phyloP scores from a whole-genome alignment of 2,329 filamentous ascomycete genomes.

The Fusarium algeriense region DNA sequence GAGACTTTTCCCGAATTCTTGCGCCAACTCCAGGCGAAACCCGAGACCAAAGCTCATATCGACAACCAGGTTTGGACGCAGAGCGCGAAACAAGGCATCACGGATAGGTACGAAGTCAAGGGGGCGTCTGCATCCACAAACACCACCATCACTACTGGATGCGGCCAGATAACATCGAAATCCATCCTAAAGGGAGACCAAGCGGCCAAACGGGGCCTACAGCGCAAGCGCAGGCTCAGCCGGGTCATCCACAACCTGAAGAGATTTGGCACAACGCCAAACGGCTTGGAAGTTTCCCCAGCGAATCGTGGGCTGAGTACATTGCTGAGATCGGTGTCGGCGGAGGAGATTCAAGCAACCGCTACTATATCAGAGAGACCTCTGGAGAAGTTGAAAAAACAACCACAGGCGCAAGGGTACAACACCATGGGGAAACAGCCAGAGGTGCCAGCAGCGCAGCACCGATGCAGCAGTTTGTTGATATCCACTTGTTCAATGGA shows the following conservation, averaged over 20 bases:
- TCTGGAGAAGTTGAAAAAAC: constrained; percentile 28
- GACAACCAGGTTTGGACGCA: constrained; percentile 39
- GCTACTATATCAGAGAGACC: constrained; percentile 49
- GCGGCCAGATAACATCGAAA: constrained; percentile 49
- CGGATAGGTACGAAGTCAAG: constrained; percentile 39
- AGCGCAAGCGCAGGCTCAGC: constrained; percentile 24
- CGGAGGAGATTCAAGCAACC: constrained; percentile 41
- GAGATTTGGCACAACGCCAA: constrained; percentile 27
- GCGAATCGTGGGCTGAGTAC: constrained; percentile 42
- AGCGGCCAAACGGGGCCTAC: not conserved
- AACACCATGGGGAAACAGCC: constrained; percentile 3
- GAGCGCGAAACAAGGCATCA: constrained; percentile 40
- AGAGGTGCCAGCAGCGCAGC: constrained; percentile 1
- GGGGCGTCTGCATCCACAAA: constrained; percentile 64
- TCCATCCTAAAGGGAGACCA: constrained; percentile 20
- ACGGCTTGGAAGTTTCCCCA: constrained; percentile 35
- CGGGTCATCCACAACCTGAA: constrained; percentile 42
- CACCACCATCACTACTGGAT: constrained; percentile 74
- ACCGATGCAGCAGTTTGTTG: constrained; percentile 43
- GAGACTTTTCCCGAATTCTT: constrained; percentile 16
- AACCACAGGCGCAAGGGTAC: constrained; percentile 16
- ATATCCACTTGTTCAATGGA: constrained; percentile 44
- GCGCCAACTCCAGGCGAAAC: constrained; percentile 16
- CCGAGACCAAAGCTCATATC: constrained; percentile 11
- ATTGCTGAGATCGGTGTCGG: constrained; percentile 42